Conservation (phyloP, 495 filamentous ascomycete genomes). For the Aspergillus nanangensis region DNA sequence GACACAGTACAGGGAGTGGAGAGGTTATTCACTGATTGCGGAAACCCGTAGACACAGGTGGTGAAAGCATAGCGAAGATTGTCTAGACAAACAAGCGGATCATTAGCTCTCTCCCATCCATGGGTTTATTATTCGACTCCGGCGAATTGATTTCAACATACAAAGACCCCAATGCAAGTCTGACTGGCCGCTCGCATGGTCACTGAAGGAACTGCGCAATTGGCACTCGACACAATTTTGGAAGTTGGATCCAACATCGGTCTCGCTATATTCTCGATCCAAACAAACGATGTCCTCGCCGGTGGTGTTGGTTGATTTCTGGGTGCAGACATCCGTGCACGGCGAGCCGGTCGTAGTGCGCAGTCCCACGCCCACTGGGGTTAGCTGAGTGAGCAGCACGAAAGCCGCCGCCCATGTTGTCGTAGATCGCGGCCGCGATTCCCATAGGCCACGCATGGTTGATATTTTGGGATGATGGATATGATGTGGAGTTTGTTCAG, state of each 20-base stretch:
- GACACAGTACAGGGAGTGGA: slow-evolving; percentile 39
- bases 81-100: slow-evolving; percentile 25
- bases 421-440: slow-evolving; percentile 4
- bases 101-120: no score
- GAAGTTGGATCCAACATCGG: slow-evolving; percentile 44
- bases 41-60: slow-evolving; percentile 42
- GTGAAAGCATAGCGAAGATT: slow-evolving; percentile 47
- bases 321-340: slow-evolving; percentile 46
- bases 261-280: slow-evolving; percentile 43
- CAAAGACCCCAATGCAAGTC: slow-evolving; percentile 60
- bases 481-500: slow-evolving; percentile 1
- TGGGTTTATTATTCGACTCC: background rate
- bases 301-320: slow-evolving; percentile 42
- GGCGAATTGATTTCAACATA: slow-evolving; percentile 34
- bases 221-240: slow-evolving; percentile 56
- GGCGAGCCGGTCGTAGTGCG: slow-evolving; percentile 46
- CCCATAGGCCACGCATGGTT: slow-evolving; percentile 10
- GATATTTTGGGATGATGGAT: background rate
- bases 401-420: slow-evolving; percentile 12
- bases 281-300: slow-evolving; percentile 49
- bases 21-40: slow-evolving; percentile 28
- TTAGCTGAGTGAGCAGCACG: slow-evolving; percentile 16
- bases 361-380: slow-evolving; percentile 20
- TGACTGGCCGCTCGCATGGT: slow-evolving; percentile 40
- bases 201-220: slow-evolving; percentile 49